Evolutionary conservation across 192 early-diverging fungal species (phyloP), one percentile per base, ranked within the genome.

Genomic region (Allomyces macrogynus): DNA sequence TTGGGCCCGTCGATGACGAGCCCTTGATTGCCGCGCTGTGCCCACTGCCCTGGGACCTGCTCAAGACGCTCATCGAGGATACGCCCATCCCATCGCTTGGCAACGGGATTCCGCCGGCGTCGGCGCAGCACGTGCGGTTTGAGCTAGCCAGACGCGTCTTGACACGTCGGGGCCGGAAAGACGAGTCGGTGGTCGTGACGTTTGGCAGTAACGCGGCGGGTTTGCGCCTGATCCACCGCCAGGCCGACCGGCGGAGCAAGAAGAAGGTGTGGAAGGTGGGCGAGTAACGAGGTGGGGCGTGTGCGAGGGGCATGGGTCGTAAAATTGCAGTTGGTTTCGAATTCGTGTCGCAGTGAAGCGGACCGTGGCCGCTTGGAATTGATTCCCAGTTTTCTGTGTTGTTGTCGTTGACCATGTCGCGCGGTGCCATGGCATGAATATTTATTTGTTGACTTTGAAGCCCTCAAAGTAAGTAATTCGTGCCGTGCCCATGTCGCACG

Each of bases 211-310:
- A n/a, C 2, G 16, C 49, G 49, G 49, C 20, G 16, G 20, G 49
- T 57, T 3, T 14, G 49, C 16, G 12, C 16, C 16, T 57, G 49
- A 14, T 57, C 16, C 16, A 20, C 16, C 49, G 12, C 3, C 49
- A n/a, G 16, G 20, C 16, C 49, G 49, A 57, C 20, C 49, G 49
- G 49, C 49, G 49, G 49, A 14, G 1, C 49, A 57, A 57, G 49
- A 57, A 57, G 49, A 57, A 57, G 49, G 49, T 57, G 49, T 57
- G 49, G 49, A 57, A 57, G 49, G 49, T 40, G 32, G 32, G 32
- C 7, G 32, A 40, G 32, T 40, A 40, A 40, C 3, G 32, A 7
- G 32, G 3, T 8, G 1, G 32, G 32, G 32, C 32, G 3, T 40
- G 32, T 40, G 32, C 8, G 32, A 7, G 32, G 32, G 32, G 32